phyloP scores from a whole-genome alignment of 164 flowering plant genomes.

The Vitis rupestris region DNA sequence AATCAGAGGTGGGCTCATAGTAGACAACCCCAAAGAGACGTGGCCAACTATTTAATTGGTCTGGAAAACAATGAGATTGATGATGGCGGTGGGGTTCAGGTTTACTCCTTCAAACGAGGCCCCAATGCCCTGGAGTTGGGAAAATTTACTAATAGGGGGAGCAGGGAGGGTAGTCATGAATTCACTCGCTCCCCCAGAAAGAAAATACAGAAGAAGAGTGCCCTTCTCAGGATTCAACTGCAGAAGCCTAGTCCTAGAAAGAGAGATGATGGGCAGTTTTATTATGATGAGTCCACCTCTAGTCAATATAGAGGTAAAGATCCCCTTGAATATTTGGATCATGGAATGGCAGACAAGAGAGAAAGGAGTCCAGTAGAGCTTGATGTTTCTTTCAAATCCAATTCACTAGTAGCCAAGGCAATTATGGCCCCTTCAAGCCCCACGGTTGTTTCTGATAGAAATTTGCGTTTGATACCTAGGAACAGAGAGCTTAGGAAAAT shows the following conservation, averaged over 20 bases:
- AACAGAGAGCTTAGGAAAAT: slow-evolving; percentile 28
- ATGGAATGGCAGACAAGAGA: slow-evolving; percentile 29
- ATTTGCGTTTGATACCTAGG: slow-evolving; percentile 14
- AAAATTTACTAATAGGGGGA: slow-evolving; percentile 23
- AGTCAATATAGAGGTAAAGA: slow-evolving; percentile 34
- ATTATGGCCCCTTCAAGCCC: slow-evolving; percentile 39
- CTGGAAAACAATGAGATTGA: slow-evolving; percentile 10
- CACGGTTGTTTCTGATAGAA: slow-evolving; percentile 19
- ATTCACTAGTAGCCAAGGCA: slow-evolving; percentile 71
- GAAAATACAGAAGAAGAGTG: slow-evolving; percentile 59
- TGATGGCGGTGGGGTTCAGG: slow-evolving; percentile 13
- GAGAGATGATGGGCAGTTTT: slow-evolving; percentile 27
- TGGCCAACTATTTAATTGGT: slow-evolving; percentile 10
- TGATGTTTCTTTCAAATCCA: slow-evolving; percentile 79
- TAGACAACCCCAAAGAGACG: slow-evolving; percentile 8
- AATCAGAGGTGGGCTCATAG: slow-evolving; percentile 15
- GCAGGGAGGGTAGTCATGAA: slow-evolving; percentile 26
- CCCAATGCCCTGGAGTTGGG: slow-evolving; percentile 17
- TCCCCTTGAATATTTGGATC: slow-evolving; percentile 12
- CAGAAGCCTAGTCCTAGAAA: slow-evolving; percentile 33
- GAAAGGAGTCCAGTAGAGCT: slow-evolving; percentile 61
- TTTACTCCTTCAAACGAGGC: slow-evolving; percentile 17
- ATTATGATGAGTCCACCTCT: slow-evolving; percentile 17
- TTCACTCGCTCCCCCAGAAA: slow-evolving; percentile 31
- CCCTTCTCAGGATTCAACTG: slow-evolving; percentile 53